Percentiles rank a stretch among this genome's conserved stretches.
These are phyloP conservation scores for Ophiosphaerella korrae DNA, from an alignment of 2,329 filamentous ascomycete genomes.

Conservation along the genomic window DNA sequence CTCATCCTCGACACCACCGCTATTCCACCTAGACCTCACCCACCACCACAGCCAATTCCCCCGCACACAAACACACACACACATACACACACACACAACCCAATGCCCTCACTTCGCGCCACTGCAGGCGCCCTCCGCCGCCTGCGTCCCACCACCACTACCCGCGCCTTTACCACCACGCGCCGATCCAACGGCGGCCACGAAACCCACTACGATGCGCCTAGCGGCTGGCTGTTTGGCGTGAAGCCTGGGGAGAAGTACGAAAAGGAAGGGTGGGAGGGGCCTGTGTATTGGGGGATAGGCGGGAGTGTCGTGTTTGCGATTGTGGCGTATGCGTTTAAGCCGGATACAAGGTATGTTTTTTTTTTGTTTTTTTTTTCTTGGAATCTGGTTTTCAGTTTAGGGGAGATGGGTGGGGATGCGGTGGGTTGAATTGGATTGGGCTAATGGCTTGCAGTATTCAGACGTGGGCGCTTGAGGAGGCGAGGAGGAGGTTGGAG, in stretches of 20 bases:
- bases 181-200: slow-evolving; percentile 48
- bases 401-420: neutral
- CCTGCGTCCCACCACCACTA: slow-evolving; percentile 8
- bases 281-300: slow-evolving; percentile 81
- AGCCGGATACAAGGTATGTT: slow-evolving; percentile 97
- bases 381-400: neutral
- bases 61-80: slow-evolving; percentile 1
- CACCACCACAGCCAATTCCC: slow-evolving; percentile 3
- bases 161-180: slow-evolving; percentile 29
- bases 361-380: no score
- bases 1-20: slow-evolving; percentile 1
- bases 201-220: slow-evolving; percentile 85
- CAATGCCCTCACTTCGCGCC: slow-evolving; percentile 36
- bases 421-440: neutral
- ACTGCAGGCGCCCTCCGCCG: slow-evolving; percentile 26
- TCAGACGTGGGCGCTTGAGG: slow-evolving; percentile 98
- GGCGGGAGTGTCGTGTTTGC: slow-evolving; percentile 76
- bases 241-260: slow-evolving; percentile 95
- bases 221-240: slow-evolving; percentile 89
- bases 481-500: slow-evolving; percentile 93
- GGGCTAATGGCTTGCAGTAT: slow-evolving; percentile 64
- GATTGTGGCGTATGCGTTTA: slow-evolving; percentile 86
- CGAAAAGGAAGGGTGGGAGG: slow-evolving; percentile 96
- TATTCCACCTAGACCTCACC: slow-evolving; percentile 1
- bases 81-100: no score